Evolutionary conservation across 225 moss, liverwort and hornwort species (phyloP), one percentile per base, ranked within the genome.

Genomic region (Lunularia cruciata): DNA sequence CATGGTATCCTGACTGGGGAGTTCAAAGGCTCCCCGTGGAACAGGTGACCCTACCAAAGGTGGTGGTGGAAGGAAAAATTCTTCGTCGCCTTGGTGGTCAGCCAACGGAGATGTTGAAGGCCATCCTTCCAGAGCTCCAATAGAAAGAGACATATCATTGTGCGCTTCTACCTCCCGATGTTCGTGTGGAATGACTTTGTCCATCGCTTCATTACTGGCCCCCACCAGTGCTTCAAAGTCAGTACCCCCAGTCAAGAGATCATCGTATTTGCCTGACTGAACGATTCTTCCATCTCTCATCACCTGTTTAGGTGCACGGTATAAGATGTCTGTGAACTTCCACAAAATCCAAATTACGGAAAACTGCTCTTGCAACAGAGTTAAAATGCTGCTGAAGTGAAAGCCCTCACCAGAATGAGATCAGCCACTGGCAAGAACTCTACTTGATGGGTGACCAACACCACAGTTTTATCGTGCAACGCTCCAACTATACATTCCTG

Each of bases 381-480:
- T 40, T 40, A 13, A 6, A 13, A 40, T 40, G 40, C 40, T 13
- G 40, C 8, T 40, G 40, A 40, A 40, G 40, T 6, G 40, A 6
- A 6, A 15, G 36, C 15, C 13, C 77, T 82, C 57, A 86, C 86
- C 85, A 96, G 71, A 77, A 96, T 92, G 43, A 78, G 69, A 76
- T 96, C 86, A 52, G 90, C 92, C 7, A 68, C 78, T n/a, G 86
- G 87, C 25, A 96, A 87, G 68, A 96, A 90, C 68, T 96, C 96
- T 32, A 92, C 83, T 67, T 96, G 96, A 71, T 96, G 96, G 13
- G 96, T 96, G 25, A 96, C 96, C 8, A 96, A 75, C 45, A 96
- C 77, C 46, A 96, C 87, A 1, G 96, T 96, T 85, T 96, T 95
- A 22, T 77, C 78, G 33, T 75, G 69, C 77, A 95, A 77, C 30